Base-by-base conservation (phyloP, 2,329 filamentous ascomycete genomes). In the Alternaria solani region DNA sequence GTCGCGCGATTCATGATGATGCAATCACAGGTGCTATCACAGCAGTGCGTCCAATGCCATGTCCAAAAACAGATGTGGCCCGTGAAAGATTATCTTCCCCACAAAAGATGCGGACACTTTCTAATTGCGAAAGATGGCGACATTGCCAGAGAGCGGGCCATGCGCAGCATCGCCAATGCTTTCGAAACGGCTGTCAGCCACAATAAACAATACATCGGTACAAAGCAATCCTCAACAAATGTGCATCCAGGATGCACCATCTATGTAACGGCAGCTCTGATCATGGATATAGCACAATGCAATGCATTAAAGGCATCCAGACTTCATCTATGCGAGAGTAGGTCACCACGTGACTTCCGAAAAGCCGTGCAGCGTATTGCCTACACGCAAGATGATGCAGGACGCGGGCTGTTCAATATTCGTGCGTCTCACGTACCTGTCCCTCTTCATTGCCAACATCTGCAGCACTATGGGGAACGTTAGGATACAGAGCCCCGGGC, bases 341-440 rank as follows among this genome's bases (percentile, higher is more conserved):
- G 28, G 30, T 39, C 55, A 39, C 55, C 28, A 34, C 26, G 43
- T 36, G 42, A 52, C 51, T 36, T 59, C 51, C 57, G 30, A 59
- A 55, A 43, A 54, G 52, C 44, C 51, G 53, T 63, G 65, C 64
- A 55, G 48, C 25, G 14, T n/a, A 25, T 38, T 38, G 51, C 23
- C 32, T 55, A 47, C 46, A 44, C 42, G 25, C 69, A 71, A 69
- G 66, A 70, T 70, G 64, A 67, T 62, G 68, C 67, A 66, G 66
- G 44, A 46, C 23, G 58, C 52, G 43, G 61, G 57, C 56, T 57
- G 59, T 59, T 62, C 64, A 51, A 47, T 60, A 60, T 42, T 52
- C 26, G 47, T 44, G 41, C 41, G 46, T 52, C 34, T 18, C 42
- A 57, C 52, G 59, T 56, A 55, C 57, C 53, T 58, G 57, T 51